Base-by-base conservation (phyloP, 179 eudicot species). In the Beta macrorhiza region DNA sequence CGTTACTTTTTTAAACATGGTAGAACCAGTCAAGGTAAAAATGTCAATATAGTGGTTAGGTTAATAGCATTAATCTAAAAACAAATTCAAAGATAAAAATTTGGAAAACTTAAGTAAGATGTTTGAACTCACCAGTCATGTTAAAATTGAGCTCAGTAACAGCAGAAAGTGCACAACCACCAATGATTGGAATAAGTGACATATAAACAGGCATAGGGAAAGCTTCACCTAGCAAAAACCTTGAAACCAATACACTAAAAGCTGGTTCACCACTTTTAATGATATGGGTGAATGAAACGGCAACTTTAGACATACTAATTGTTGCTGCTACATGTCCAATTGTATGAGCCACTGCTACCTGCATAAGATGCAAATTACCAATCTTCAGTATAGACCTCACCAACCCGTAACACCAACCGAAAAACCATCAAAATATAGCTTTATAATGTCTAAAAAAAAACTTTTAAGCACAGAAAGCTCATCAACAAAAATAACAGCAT, bases 311-410 rank as follows among this genome's bases (percentile, higher is more conserved):
- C 89, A 87, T 87, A 62, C 89, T 87, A 44, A 87, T 82, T 11
- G 89, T 87, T 80, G 89, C 89, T 80, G 89, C 89, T 11, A 87
- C 89, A 85, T 87, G 89, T 59, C 89, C 89, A 74, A 87, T 85
- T 78, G 89, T 85, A 70, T 87, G 87, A 55, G 89, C 87, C 79
- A 85, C 84, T 80, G 89, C 89, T 32, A 87, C 87, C 89, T 87
- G 70, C 83, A 87, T 56, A 76, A 53, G n/a, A n/a, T 68, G 79
- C 79, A 82, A 42, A 19, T 55, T 58, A 64, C 67, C 45, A 67
- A 63, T 14, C 14, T 57, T 76, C 25, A 83, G 56, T 42, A 57
- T 19, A 17, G 37, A 67, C 70, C 42, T 22, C 58, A 72, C 13
- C 58, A 72, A 72, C 32, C 16, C 58, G 12, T 47, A 49, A 4